Evolutionary conservation across 2,329 filamentous ascomycete species (phyloP).

Genomic region (Purpureocillium lavendulum): DNA sequence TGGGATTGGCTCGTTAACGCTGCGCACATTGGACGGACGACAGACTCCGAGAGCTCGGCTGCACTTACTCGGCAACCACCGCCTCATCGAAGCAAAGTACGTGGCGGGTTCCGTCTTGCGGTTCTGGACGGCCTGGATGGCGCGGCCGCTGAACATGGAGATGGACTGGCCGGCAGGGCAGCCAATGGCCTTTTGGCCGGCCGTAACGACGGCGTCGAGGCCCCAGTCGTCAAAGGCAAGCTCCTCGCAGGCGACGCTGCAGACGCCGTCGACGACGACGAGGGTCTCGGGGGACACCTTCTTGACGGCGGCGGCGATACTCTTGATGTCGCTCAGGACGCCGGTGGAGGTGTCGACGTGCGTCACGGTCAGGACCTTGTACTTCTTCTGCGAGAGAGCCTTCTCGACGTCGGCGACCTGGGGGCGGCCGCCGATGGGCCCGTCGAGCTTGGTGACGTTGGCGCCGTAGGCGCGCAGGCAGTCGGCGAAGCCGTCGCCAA

Average conservation of each 20-base stretch:
- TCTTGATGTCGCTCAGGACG: conserved; percentile 84
- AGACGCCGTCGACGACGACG: conserved; percentile 90
- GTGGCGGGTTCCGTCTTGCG: conserved; percentile 75
- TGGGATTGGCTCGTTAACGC: conserved; percentile 1
- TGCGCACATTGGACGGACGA: not conserved
- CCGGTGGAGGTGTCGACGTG: conserved; percentile 97
- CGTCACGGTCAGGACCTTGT: conserved; percentile 90
- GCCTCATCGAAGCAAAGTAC: conserved; percentile 95
- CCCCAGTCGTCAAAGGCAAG: conserved; percentile 94
- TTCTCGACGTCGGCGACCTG: conserved; percentile 82
- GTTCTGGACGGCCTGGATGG: conserved; percentile 70
- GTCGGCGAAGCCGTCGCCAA: conserved; percentile 88
- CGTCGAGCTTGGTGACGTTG: conserved; percentile 82
- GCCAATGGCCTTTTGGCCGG: conserved; percentile 94
- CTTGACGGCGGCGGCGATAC: conserved; percentile 73
- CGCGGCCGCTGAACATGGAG: conserved; percentile 83
- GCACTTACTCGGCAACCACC: conserved; percentile 79
- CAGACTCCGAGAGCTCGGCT: too few species aligned
- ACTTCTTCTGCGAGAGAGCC: conserved; percentile 81
- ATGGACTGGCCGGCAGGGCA: conserved; percentile 92
- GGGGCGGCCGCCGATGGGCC: conserved; percentile 78
- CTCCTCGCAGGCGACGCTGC: conserved; percentile 93
- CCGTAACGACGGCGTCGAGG: conserved; percentile 86
- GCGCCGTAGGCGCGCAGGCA: conserved; percentile 88
- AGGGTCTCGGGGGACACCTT: conserved; percentile 85